Evolutionary conservation across 2,329 filamentous ascomycete species (phyloP).

Genomic region (Fusarium clavum): DNA sequence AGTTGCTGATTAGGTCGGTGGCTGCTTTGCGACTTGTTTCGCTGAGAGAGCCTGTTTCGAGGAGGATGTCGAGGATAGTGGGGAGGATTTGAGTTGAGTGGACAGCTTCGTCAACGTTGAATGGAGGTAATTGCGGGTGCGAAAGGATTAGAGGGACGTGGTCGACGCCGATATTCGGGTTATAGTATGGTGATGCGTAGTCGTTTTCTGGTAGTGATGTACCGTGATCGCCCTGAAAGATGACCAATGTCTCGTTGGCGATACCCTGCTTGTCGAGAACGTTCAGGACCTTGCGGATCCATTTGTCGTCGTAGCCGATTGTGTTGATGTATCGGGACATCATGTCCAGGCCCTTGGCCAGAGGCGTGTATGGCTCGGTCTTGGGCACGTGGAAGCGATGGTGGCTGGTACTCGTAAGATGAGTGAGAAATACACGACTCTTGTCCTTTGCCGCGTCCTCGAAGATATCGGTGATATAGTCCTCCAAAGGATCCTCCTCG

Average conservation of each 20-base stretch:
- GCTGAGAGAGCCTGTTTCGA: conserved; percentile 48
- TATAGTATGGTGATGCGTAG: conserved; percentile 49
- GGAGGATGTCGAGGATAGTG: conserved; percentile 50
- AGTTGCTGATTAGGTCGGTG: conserved; percentile 45
- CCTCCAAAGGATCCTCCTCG: conserved; percentile 48
- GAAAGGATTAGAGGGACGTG: conserved; percentile 50
- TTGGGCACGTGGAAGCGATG: conserved; percentile 50
- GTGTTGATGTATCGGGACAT: conserved; percentile 50
- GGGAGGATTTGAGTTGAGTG: conserved; percentile 49
- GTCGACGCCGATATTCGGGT: conserved; percentile 48
- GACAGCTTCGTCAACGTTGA: conserved; percentile 47
- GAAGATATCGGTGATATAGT: conserved; percentile 52
- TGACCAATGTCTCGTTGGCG: conserved; percentile 50
- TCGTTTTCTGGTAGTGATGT: conserved; percentile 50
- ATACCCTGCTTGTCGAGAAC: conserved; percentile 49
- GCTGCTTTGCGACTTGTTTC: conserved; percentile 36
- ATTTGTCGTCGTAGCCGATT: conserved; percentile 49
- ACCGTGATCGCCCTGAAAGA: conserved; percentile 51
- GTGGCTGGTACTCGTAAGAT: conserved; percentile 53
- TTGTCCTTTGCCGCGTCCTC: conserved; percentile 46
- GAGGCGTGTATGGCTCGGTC: conserved; percentile 44
- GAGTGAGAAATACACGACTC: conserved; percentile 51
- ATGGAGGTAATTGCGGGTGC: conserved; percentile 47
- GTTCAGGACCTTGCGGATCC: conserved; percentile 48
- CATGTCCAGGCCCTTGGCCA: conserved; percentile 46